Evolutionary conservation across 768 basidiomycete species (phyloP).

Genomic region (Mycena filopes): DNA sequence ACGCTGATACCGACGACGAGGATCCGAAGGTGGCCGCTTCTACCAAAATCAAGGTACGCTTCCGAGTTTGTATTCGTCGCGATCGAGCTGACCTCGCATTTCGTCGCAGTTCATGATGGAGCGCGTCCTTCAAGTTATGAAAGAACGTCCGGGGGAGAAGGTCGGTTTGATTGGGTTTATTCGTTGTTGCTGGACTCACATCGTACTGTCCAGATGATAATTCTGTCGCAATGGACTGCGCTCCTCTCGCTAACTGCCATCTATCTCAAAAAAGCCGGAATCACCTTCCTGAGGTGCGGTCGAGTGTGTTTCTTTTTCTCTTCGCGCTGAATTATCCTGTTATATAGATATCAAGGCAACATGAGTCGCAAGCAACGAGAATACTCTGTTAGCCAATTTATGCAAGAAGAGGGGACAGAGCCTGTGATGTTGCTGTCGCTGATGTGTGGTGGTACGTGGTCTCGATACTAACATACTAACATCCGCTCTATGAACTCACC

Average conservation of each 20-base stretch:
- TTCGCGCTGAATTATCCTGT: not conserved
- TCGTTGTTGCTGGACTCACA: not conserved
- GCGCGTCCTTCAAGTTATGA: not conserved
- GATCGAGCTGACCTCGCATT: too few relatives aligned
- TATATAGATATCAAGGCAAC: not conserved
- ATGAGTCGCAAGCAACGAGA: not conserved
- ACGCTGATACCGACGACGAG: not conserved
- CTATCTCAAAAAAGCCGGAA: not conserved
- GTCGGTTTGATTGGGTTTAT: not conserved
- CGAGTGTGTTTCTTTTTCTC: not conserved
- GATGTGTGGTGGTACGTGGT: not conserved
- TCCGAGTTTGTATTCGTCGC: not conserved
- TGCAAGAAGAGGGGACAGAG: constrained; percentile 1
- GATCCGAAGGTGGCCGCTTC: not conserved
- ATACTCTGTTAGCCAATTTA: not conserved
- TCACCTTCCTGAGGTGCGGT: not conserved
- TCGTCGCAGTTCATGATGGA: constrained; percentile 4
- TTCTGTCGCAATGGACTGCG: constrained; percentile 1
- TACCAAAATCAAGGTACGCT: not conserved
- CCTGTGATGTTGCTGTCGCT: constrained; percentile 2
- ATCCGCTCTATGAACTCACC: too few relatives aligned
- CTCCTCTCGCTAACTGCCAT: not conserved
- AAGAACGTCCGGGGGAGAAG: not conserved
- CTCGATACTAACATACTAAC: too few relatives aligned
- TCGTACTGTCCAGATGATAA: not conserved